Conservation (phyloP, 1,139 yeast genomes). For the Yarrowia galli region DNA sequence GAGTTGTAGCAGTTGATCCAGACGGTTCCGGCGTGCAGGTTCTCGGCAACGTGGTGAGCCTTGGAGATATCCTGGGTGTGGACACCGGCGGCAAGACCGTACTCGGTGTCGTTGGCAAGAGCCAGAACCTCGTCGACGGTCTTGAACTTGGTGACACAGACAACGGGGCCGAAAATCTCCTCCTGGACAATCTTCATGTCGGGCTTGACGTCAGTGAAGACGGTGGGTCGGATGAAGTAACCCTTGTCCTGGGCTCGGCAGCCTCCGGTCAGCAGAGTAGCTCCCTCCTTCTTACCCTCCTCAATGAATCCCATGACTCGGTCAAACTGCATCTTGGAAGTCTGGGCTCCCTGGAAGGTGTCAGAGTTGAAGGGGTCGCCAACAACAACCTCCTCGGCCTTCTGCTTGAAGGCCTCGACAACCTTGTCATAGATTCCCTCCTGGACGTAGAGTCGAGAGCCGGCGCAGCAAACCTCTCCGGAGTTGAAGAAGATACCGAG, state of each 20-base stretch:
- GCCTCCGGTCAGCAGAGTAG: slow-evolving; percentile 79
- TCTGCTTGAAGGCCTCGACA: slow-evolving; percentile 60
- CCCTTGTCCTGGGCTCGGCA: slow-evolving; percentile 68
- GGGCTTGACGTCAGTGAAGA: slow-evolving; percentile 73
- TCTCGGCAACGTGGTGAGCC: slow-evolving; percentile 69
- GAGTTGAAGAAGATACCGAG: slow-evolving; percentile 74
- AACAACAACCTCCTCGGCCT: slow-evolving; percentile 56
- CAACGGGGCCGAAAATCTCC: slow-evolving; percentile 90
- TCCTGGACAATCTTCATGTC: slow-evolving; percentile 75
- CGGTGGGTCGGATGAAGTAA: slow-evolving; percentile 79
- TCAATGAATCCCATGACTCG: slow-evolving; percentile 77
- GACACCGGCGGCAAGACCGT: slow-evolving; percentile 87
- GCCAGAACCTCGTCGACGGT: slow-evolving; percentile 73
- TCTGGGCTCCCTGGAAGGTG: slow-evolving; percentile 86
- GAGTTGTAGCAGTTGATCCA: slow-evolving; percentile 87
- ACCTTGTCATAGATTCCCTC: slow-evolving; percentile 74
- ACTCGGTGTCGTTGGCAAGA: slow-evolving; percentile 74
- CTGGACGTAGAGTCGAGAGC: slow-evolving; percentile 80
- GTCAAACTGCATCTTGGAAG: slow-evolving; percentile 74
- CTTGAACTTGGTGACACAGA: slow-evolving; percentile 74
- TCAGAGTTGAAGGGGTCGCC: slow-evolving; percentile 80
- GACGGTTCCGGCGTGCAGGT: slow-evolving; percentile 79
- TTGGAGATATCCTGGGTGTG: slow-evolving; percentile 70
- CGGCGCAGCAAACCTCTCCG: slow-evolving; percentile 89
- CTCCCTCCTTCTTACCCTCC: slow-evolving; percentile 77